A percentile compares a stretch with the other conserved stretches of the same genome.
Evolutionary conservation across 1,139 yeast species (phyloP).

Genomic region (Yamadazyma songkhlaensis): DNA sequence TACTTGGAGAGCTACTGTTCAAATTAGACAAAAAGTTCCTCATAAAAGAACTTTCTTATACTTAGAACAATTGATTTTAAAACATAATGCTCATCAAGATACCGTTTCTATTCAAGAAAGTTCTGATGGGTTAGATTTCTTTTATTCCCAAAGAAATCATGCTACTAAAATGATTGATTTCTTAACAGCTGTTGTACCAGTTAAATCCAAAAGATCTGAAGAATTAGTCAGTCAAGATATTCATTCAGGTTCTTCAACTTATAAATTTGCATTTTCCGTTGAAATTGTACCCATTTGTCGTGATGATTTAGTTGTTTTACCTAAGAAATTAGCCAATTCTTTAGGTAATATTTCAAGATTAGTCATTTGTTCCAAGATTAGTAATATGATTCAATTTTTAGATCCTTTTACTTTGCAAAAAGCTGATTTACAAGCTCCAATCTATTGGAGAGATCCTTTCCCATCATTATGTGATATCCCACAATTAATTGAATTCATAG

Average conservation of each 20-base stretch:
- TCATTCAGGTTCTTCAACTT: constrained; percentile 83
- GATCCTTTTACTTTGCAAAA: constrained; percentile 81
- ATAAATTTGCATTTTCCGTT: constrained; percentile 88
- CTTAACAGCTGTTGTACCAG: constrained; percentile 82
- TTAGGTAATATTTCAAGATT: constrained; percentile 82
- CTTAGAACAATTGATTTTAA: constrained; percentile 90
- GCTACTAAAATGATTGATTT: constrained; percentile 94
- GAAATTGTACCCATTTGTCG: constrained; percentile 98
- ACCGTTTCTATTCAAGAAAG: constrained; percentile 91
- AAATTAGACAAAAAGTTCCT: constrained; percentile 94
- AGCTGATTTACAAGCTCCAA: constrained; percentile 73
- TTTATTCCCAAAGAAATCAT: constrained; percentile 82
- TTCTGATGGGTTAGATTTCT: constrained; percentile 94
- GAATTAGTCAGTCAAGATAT: constrained; percentile 91
- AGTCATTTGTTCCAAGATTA: constrained; percentile 79
- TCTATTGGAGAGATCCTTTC: constrained; percentile 89
- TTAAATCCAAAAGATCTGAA: constrained; percentile 79
- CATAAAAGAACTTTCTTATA: constrained; percentile 95
- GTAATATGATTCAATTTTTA: constrained; percentile 79
- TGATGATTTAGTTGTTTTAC: constrained; percentile 91
- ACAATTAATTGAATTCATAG: constrained; percentile 83
- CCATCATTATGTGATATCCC: constrained; percentile 72
- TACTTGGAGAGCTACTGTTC: constrained; percentile 97
- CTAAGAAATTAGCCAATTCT: constrained; percentile 77
- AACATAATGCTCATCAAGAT: constrained; percentile 91